Evolutionary conservation across 2,329 filamentous ascomycete species (phyloP), one percentile per base, ranked within the genome.

Genomic region (Scedosporium minutisporum): DNA sequence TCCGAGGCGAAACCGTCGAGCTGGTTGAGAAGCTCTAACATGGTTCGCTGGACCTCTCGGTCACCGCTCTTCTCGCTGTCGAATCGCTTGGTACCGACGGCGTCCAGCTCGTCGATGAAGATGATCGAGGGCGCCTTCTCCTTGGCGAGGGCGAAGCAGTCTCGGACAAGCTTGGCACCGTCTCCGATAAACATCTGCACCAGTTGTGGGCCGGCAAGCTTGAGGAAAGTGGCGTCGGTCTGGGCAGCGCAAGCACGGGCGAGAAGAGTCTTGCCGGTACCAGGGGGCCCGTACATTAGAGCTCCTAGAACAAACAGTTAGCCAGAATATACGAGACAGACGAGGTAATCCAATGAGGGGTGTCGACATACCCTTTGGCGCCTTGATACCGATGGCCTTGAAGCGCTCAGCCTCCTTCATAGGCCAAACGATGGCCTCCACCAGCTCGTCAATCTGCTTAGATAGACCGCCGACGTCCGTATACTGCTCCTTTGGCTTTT

Each of bases 171-270:
- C 78, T 99, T 99, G 53, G 96, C 95, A 71, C 95, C 95, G 69
- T 99, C 96, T 74, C 95, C 95, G 48, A 99, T 99, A 75, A 97
- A 99, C 95, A 97, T 99, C 76, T 99, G 95, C 33, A 99, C 95
- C 46, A 99, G 86, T 77, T 99, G 95, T 4, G 96, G 95, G 60
- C 95, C 95, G 65, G 95, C 95, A 63, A 99, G 89, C 78, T 99
- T 99, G 73, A 99, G 87, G 82, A 99, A 99, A 25, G 95, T 99
- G 66, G 95, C 95, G 68, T 99, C 95, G 65, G 95, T 97, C 78
- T 99, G 95, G 58, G 95, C 95, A 4, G 95, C 95, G 75, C 95
- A 99, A 64, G 95, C 95, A 80, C 95, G 88, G 66, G 95, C 95
- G 65, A 99, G 85, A 1, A 96, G 86, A 1, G 91, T 96, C 79